Evolutionary conservation across 768 basidiomycete genomes (phyloP).

Genomic region (Amanita muscaria): DNA sequence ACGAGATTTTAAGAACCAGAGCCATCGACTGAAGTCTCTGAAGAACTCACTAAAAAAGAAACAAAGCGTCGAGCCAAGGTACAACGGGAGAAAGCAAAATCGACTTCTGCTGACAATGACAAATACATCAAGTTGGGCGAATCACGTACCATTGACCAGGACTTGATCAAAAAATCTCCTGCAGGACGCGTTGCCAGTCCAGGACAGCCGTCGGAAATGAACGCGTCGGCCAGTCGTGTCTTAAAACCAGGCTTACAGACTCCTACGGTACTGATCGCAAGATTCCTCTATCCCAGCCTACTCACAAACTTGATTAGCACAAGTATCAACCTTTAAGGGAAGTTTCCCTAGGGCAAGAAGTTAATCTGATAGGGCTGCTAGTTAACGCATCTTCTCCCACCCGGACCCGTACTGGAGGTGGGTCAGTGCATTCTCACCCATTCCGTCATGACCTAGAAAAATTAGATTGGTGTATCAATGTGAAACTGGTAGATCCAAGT

Average conservation of each 20-base stretch:
- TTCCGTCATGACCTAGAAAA: neutral
- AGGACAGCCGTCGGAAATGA: neutral
- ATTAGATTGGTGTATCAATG: conserved; percentile 37
- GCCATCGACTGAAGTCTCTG: too few relatives aligned
- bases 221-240: neutral
- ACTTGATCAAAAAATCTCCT: neutral
- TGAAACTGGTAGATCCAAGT: conserved; percentile 48
- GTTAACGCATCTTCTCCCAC: conserved; percentile 11
- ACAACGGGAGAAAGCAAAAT: neutral
- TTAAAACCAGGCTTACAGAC: neutral
- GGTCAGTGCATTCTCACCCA: neutral
- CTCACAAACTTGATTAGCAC: neutral
- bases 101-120: neutral
- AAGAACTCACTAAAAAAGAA: conserved; percentile 8
- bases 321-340: conserved; percentile 9
- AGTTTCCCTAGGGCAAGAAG: conserved; percentile 11
- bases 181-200: neutral
- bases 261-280: neutral
- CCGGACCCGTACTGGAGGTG: conserved; percentile 18
- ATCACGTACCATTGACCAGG: neutral
- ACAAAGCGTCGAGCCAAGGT: neutral
- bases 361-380: conserved; percentile 20
- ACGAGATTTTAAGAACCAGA: too few relatives aligned
- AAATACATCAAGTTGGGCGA: neutral
- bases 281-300: neutral